These are phyloP conservation scores for Sporobolomyces pararoseus DNA, from an alignment of 768 basidiomycete genomes.

Conservation along the genomic window DNA sequence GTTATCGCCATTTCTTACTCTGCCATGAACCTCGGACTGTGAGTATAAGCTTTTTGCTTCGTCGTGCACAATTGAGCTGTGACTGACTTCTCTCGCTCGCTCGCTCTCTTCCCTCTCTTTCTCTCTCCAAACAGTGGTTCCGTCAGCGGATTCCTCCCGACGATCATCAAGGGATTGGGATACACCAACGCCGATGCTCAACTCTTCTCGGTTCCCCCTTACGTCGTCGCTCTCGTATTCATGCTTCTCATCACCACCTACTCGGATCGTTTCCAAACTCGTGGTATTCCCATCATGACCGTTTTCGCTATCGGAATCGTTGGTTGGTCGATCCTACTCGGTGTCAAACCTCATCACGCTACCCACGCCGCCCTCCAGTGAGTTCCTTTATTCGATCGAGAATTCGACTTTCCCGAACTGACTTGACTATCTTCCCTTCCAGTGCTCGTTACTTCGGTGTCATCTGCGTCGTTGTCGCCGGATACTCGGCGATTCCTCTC, in stretches of 20 bases:
- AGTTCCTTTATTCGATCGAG: background rate
- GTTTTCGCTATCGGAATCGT: slow-evolving; percentile 49
- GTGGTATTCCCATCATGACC: slow-evolving; percentile 44
- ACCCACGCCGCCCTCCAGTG: slow-evolving; percentile 35
- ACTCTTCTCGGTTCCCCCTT: slow-evolving; percentile 50
- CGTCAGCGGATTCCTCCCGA: slow-evolving; percentile 43
- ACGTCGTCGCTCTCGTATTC: slow-evolving; percentile 51
- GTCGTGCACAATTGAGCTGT: background rate
- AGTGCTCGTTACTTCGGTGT: slow-evolving; percentile 51
- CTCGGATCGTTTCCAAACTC: slow-evolving; percentile 30
- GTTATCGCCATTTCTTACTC: slow-evolving; percentile 35
- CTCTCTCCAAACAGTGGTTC: slow-evolving; percentile 3
- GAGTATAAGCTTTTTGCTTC: background rate
- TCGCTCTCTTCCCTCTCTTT: background rate
- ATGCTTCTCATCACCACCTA: slow-evolving; percentile 37
- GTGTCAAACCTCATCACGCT: slow-evolving; percentile 44
- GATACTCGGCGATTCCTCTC: slow-evolving; percentile 38
- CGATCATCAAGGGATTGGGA: slow-evolving; percentile 51
- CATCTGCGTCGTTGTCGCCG: slow-evolving; percentile 48
- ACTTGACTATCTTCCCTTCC: background rate
- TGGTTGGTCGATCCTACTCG: slow-evolving; percentile 49
- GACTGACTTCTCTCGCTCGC: background rate
- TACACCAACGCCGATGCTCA: slow-evolving; percentile 46
- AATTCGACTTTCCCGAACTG: background rate
- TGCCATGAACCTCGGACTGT: slow-evolving; percentile 49